phyloP scores from a whole-genome alignment of 2,329 filamentous ascomycete species.

The Beauveria rudraprayagi region DNA sequence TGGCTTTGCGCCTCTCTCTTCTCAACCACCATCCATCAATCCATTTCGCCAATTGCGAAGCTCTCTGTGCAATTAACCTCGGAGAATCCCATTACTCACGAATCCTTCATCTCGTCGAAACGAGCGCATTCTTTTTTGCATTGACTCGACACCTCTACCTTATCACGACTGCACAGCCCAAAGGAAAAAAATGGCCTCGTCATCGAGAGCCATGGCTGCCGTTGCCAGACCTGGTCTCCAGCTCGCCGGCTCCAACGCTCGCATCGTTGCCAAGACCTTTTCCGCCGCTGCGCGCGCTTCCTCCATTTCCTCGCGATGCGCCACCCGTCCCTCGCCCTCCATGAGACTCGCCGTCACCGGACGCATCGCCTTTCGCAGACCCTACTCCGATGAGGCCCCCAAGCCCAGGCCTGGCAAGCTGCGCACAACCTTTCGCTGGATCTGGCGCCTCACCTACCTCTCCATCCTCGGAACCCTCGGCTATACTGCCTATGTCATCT shows the following conservation, averaged over 20 bases:
- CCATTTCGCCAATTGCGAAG: conserved; percentile 3
- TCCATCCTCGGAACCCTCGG: conserved; percentile 60
- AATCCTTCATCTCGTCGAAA: conserved; percentile 13
- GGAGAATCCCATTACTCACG: background rate
- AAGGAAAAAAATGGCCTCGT: conserved; percentile 34
- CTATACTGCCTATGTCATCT: conserved; percentile 74
- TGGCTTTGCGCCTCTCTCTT: background rate
- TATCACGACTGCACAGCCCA: background rate
- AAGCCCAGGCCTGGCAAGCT: conserved; percentile 52
- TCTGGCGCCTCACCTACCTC: conserved; percentile 77
- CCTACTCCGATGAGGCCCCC: conserved; percentile 44
- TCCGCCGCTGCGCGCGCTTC: conserved; percentile 21
- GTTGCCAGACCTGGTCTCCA: conserved; percentile 23
- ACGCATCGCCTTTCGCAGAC: conserved; percentile 34
- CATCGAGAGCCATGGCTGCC: conserved; percentile 34
- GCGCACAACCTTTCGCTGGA: conserved; percentile 62
- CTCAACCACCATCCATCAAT: background rate
- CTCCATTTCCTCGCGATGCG: conserved; percentile 14
- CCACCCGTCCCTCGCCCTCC: conserved; percentile 24
- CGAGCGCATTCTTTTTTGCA: background rate
- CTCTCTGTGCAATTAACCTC: background rate
- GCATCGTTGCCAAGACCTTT: conserved; percentile 25
- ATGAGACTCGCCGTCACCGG: conserved; percentile 27
- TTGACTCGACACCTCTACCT: background rate
- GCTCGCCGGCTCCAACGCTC: conserved; percentile 20